phyloP scores from a whole-genome alignment of 805 yeast species.

The Sugiyamaella valdiviana region DNA sequence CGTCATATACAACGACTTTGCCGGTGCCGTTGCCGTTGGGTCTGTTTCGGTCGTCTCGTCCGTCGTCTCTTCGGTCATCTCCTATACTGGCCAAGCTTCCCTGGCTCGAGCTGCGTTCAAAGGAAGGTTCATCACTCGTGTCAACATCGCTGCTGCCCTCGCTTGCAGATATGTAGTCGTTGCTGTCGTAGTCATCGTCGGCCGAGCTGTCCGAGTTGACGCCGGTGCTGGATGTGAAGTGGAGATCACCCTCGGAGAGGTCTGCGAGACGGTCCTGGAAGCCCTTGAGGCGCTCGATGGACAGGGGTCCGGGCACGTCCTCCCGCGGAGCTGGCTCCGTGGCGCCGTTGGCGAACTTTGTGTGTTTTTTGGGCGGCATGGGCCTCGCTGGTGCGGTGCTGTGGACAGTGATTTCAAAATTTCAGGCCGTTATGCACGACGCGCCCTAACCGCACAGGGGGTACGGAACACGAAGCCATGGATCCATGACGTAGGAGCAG shows the following conservation, averaged over 20 bases:
- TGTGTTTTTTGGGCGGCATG: conserved; percentile 25
- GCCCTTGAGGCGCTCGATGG: conserved; percentile 11
- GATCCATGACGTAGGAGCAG: too few species aligned
- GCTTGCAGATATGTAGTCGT: not conserved
- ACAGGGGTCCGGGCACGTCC: conserved; percentile 16
- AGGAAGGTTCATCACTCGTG: not conserved
- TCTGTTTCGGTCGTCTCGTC: not conserved
- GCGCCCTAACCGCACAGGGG: not conserved
- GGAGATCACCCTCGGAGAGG: conserved; percentile 13
- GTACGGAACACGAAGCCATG: too few species aligned
- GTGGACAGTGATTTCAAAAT: not conserved
- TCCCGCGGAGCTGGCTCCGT: not conserved
- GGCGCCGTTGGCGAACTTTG: conserved; percentile 20
- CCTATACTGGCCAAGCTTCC: too few species aligned
- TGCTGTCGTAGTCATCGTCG: not conserved
- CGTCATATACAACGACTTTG: conserved; percentile 11
- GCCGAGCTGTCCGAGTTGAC: not conserved
- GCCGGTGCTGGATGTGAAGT: conserved; percentile 7
- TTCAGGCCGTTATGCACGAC: conserved; percentile 4
- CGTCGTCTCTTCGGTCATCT: not conserved
- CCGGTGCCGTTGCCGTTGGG: conserved; percentile 1
- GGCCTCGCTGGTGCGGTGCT: not conserved
- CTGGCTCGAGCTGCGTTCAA: too few species aligned
- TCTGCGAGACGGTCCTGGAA: conserved; percentile 2
- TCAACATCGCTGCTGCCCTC: not conserved